A percentile compares a stretch with the other conserved stretches of the same genome.
Evolutionary conservation across 2,329 filamentous ascomycete species (phyloP).

Genomic region (Neofusicoccum sp.): DNA sequence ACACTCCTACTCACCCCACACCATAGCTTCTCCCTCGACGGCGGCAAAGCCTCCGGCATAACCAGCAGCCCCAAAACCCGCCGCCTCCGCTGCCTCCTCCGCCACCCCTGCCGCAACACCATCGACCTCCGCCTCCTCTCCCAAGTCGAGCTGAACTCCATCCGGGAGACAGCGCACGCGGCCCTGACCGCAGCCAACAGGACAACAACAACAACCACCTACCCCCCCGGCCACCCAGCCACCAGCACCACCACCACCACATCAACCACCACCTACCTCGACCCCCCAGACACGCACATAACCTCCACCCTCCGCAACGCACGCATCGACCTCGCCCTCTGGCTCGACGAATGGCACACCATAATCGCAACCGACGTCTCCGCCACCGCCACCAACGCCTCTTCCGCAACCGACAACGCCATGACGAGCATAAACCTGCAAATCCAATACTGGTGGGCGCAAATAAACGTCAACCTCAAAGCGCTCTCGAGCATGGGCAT

Average conservation of each 20-base stretch:
- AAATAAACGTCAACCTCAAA: constrained; percentile 56
- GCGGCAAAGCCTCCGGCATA: constrained; percentile 49
- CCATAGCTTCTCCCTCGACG: constrained; percentile 47
- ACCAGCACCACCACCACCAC: constrained; percentile 9
- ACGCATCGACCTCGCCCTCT: constrained; percentile 52
- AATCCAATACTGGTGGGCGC: constrained; percentile 58
- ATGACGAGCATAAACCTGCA: constrained; percentile 51
- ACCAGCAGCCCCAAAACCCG: constrained; percentile 41
- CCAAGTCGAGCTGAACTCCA: constrained; percentile 54
- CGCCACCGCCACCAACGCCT: neutral
- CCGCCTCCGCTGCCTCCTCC: constrained; percentile 49
- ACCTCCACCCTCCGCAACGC: constrained; percentile 46
- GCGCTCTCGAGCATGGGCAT: constrained; percentile 53
- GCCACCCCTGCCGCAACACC: constrained; percentile 46
- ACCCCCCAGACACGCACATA: constrained; percentile 26
- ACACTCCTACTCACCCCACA: neutral
- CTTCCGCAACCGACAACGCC: constrained; percentile 34
- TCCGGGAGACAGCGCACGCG: constrained; percentile 37
- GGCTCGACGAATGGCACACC: constrained; percentile 48
- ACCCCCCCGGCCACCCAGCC: neutral
- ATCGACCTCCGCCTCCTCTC: constrained; percentile 56
- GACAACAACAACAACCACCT: neutral
- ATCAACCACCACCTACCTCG: neutral
- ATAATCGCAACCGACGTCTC: constrained; percentile 28
- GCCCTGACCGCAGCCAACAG: constrained; percentile 18